Conservation (phyloP, 2,329 filamentous ascomycete species). For the Cercospora zeae-maydis region DNA sequence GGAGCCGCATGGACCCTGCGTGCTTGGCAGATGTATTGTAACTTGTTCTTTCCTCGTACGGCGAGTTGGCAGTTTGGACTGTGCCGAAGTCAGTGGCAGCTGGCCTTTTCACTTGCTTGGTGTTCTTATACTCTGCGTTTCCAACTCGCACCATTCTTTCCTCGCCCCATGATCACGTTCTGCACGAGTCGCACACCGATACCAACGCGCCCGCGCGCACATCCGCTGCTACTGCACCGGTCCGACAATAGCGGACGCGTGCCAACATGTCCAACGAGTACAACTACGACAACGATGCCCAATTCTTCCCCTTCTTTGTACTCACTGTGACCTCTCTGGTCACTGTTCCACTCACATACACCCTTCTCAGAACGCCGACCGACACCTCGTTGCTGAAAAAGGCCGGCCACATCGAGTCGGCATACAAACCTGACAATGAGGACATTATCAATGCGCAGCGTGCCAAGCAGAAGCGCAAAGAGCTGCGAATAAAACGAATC, state of each 20-base stretch:
- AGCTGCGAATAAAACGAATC: slow-evolving; percentile 81
- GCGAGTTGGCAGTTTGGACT: background rate
- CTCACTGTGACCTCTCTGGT: slow-evolving; percentile 83
- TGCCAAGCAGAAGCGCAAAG: slow-evolving; percentile 81
- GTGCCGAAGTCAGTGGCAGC: background rate
- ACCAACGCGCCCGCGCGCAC: background rate
- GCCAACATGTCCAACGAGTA: slow-evolving; percentile 85
- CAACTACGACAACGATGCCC: slow-evolving; percentile 95
- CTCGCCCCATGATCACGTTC: background rate
- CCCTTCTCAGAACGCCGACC: slow-evolving; percentile 70
- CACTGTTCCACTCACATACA: slow-evolving; percentile 86
- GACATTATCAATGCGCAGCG: slow-evolving; percentile 79
- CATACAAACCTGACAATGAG: slow-evolving; percentile 77
- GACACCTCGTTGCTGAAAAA: slow-evolving; percentile 69
- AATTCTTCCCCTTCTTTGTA: slow-evolving; percentile 99
- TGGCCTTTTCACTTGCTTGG: slow-evolving; percentile 1
- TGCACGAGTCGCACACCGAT: background rate
- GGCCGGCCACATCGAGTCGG: slow-evolving; percentile 75
- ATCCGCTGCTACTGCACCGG: background rate
- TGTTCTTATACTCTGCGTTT: background rate
- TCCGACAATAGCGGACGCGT: slow-evolving; percentile 6
- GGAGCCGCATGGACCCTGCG: slow-evolving; percentile 1
- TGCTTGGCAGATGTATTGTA: background rate
- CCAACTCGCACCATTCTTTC: background rate
- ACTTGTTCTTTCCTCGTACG: slow-evolving; percentile 5